These are phyloP conservation scores for Amanita fuliginea DNA, from an alignment of 768 basidiomycete species.

Conservation along the genomic window DNA sequence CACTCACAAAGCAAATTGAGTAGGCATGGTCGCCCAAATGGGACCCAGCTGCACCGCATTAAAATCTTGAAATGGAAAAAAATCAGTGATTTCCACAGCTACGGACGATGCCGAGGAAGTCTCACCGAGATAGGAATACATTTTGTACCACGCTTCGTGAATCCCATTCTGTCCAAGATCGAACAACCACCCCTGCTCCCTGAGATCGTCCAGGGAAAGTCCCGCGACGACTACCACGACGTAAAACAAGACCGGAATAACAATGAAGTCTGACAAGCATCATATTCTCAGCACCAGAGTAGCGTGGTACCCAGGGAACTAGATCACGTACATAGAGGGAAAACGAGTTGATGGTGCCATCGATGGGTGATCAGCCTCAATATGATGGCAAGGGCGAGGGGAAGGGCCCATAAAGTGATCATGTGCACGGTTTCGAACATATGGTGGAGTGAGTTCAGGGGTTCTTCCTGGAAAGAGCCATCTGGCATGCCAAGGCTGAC, in stretches of 20 bases:
- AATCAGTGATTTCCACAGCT: no score
- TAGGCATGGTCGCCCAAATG: constrained; percentile 80
- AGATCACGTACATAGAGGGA: constrained; percentile 64
- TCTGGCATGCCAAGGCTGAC: constrained; percentile 79
- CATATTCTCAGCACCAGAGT: neutral
- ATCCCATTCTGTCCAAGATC: constrained; percentile 35
- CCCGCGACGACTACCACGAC: constrained; percentile 54
- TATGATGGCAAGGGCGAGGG: constrained; percentile 64
- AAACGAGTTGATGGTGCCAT: constrained; percentile 82
- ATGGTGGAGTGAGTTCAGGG: constrained; percentile 50
- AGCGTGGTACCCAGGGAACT: neutral
- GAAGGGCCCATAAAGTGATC: constrained; percentile 69
- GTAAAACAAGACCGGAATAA: constrained; percentile 81
- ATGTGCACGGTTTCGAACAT: constrained; percentile 58
- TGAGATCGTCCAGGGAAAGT: constrained; percentile 47
- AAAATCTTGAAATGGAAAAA: constrained; percentile 36
- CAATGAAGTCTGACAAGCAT: constrained; percentile 50
- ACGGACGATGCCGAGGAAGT: neutral
- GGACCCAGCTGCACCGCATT: constrained; percentile 46
- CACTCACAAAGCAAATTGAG: constrained; percentile 81
- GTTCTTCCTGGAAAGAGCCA: constrained; percentile 43
- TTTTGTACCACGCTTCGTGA: constrained; percentile 65
- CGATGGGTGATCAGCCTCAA: constrained; percentile 72
- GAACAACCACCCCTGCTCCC: constrained; percentile 77
- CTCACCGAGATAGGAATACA: constrained; percentile 72